Conservation (phyloP, 2,329 filamentous ascomycete genomes). For the Blastomyces parvus region DNA sequence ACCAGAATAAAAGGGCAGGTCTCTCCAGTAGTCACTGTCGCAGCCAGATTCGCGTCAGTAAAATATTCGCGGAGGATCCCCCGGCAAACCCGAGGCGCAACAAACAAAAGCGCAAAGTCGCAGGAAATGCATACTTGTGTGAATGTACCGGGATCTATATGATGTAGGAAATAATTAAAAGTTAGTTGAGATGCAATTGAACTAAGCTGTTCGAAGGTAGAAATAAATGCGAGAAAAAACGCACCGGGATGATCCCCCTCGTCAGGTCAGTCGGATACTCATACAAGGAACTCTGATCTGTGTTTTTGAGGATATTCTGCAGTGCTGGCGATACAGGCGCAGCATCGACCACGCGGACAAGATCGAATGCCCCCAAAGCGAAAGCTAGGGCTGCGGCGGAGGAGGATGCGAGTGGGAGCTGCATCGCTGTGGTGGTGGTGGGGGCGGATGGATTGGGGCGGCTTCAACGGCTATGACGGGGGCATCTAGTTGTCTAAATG, state of each 20-base stretch:
- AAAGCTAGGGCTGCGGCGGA: neutral
- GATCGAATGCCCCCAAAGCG: neutral
- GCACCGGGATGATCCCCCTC: constrained; percentile 48
- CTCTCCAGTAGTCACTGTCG: constrained; percentile 52
- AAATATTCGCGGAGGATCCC: neutral
- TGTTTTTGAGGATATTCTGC: constrained; percentile 48
- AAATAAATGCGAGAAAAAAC: constrained; percentile 15
- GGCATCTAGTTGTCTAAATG: neutral
- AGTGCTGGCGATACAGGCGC: constrained; percentile 36
- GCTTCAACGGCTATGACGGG: neutral
- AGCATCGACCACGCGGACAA: constrained; percentile 17
- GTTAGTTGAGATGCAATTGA: constrained; percentile 12
- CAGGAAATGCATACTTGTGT: constrained; percentile 27
- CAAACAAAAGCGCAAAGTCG: neutral
- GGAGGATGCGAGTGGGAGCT: neutral
- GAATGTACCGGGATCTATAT: constrained; percentile 34
- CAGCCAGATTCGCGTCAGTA: constrained; percentile 35
- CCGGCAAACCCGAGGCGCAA: neutral
- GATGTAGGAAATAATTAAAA: constrained; percentile 5
- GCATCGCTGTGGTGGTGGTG: neutral
- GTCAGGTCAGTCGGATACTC: constrained; percentile 54
- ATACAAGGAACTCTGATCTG: constrained; percentile 44
- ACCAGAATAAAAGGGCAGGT: constrained; percentile 39
- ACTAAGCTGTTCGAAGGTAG: neutral
- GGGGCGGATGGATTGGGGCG: neutral